Conservation (phyloP, 1,284 basidiomycete species). For the Athelia sp. region DNA sequence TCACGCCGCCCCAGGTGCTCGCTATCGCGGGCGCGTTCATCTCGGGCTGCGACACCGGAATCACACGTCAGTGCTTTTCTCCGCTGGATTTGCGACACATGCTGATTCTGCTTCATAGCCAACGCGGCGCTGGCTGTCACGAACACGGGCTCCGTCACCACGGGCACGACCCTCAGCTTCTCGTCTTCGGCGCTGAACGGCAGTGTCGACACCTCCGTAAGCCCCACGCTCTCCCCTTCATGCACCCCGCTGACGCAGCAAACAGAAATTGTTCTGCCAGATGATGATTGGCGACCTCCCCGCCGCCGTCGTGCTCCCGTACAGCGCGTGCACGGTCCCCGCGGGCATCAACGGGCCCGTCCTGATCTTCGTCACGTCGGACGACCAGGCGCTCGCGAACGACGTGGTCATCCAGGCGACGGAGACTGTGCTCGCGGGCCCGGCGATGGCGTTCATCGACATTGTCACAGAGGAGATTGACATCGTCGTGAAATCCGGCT, state of each 20-base stretch:
- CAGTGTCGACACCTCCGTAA: conserved; percentile 10
- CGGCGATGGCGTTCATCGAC: conserved; percentile 67
- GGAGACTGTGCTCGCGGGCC: conserved; percentile 63
- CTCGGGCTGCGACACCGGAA: conserved; percentile 62
- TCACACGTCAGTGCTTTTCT: conserved; percentile 39
- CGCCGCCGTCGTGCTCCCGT: conserved; percentile 51
- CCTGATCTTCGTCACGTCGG: conserved; percentile 64
- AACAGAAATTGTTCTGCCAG: conserved; percentile 63
- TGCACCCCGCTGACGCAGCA: not conserved
- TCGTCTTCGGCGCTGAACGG: conserved; percentile 51
- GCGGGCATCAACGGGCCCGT: conserved; percentile 64
- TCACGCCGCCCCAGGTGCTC: conserved; percentile 67
- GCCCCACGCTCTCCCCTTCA: not conserved
- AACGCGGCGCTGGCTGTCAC: conserved; percentile 61
- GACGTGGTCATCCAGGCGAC: conserved; percentile 59
- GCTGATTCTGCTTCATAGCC: conserved; percentile 29
- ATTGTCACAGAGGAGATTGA: conserved; percentile 45
- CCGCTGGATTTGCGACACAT: not conserved
- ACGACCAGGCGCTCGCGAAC: conserved; percentile 58
- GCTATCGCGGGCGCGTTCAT: conserved; percentile 73
- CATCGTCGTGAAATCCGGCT: conserved; percentile 33
- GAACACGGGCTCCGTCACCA: conserved; percentile 48
- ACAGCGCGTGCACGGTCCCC: conserved; percentile 60
- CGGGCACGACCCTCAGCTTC: conserved; percentile 63
- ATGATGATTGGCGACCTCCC: conserved; percentile 67